Base-by-base conservation (phyloP, 352 stramenopile genomes). In the Phytophthora nicotianae region DNA sequence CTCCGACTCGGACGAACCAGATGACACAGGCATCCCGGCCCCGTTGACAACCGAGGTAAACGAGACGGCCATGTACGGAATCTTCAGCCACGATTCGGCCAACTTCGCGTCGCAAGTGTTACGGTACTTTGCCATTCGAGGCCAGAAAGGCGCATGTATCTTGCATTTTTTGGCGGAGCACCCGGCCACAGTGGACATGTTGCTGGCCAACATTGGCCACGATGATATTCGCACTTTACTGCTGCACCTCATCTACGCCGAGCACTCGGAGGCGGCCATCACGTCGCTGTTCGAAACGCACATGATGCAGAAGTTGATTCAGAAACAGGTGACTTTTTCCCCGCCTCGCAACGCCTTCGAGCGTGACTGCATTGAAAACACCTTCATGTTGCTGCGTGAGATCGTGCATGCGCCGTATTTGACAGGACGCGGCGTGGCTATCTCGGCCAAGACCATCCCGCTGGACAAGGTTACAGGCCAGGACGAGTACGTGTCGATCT, bases 401-500 rank as follows among this genome's bases (percentile, higher is more conserved):
- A 82, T 95, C 49, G 77, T 95, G 52, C 85, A 91, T 58, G 84
- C 87, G 42, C 87, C 87, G 52, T 95, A 95, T 64, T 72, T 95
- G 52, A 93, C 87, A 20, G 73, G 73, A 19, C 81, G 87, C 2
- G 87, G 87, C 27, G 87, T 93, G 23, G 81, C 86, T 14, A 93
- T 95, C 68, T 95, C 83, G n/a, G 84, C 85, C 32, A 93, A 89
- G 74, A 91, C 73, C 33, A 95, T 95, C 23, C 87, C 87, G 35
- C 59, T 93, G 40, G 87, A 95, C 63, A 93, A 90, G 49, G 69
- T 95, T 27, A 95, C 87, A 9, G 87, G 87, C 19, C 83, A 95
- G 57, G 80, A 92, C 54, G 86, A 95, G 66, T 95, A 95, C 70
- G 82, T 95, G 37, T 91, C 81, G 42, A 92, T 95, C 58, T 95